Evolutionary conservation across 768 basidiomycete genomes (phyloP).

Genomic region (Naganishia onofrii): DNA sequence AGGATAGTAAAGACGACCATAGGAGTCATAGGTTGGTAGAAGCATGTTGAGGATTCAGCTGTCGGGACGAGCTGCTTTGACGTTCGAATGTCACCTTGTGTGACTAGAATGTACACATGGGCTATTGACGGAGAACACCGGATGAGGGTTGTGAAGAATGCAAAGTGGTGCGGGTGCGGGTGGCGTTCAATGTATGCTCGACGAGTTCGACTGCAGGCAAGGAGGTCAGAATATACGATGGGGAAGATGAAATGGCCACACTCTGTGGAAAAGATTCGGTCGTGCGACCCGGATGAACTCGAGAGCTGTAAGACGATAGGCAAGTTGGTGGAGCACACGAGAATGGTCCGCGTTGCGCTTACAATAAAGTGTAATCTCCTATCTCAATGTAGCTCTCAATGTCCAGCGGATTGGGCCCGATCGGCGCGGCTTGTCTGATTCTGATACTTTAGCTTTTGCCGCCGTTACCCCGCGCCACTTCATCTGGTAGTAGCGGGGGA

Average conservation of each 20-base stretch:
- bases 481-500: not conserved
- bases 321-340: not conserved
- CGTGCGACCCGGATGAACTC: not conserved
- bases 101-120: conserved; percentile 1
- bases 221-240: no score
- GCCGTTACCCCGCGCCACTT: not conserved
- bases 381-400: no score
- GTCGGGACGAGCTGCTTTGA: not conserved
- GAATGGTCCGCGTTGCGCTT: not conserved
- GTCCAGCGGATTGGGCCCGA: not conserved
- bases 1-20: conserved; percentile 24
- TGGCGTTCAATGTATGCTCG: not conserved
- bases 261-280: no score
- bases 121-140: conserved; percentile 1
- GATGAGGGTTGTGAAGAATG: not conserved
- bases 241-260: no score
- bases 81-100: not conserved
- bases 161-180: no score
- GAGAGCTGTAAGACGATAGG: not conserved
- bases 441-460: not conserved
- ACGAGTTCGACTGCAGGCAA: no score
- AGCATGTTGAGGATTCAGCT: not conserved
- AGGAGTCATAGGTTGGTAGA: conserved; percentile 10
- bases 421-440: not conserved
- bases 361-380: not conserved